These are phyloP conservation scores for Fusarium haematococcum DNA, from an alignment of 2,329 filamentous ascomycete species.

Conservation along the genomic window DNA sequence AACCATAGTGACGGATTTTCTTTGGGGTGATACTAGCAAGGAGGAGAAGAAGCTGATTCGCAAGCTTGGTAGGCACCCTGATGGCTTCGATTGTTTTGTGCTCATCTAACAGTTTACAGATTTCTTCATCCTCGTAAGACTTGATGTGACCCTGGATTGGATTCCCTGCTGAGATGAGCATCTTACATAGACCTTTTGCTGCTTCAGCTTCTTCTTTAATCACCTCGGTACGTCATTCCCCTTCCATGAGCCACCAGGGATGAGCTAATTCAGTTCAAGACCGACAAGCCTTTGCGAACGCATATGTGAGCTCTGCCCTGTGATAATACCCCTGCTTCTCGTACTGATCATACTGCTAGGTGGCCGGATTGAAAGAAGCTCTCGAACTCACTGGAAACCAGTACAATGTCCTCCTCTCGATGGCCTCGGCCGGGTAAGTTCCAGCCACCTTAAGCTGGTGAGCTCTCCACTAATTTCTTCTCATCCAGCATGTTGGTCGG, in stretches of 20 bases:
- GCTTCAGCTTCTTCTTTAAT: constrained; percentile 36
- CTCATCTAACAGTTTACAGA: constrained; percentile 22
- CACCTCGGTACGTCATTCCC: constrained; percentile 12
- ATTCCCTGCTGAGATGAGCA: background rate
- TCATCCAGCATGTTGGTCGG: constrained; percentile 56
- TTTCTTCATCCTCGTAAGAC: constrained; percentile 48
- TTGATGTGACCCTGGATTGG: fast-evolving
- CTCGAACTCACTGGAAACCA: constrained; percentile 56
- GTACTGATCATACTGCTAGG: constrained; percentile 24
- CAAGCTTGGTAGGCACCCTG: constrained; percentile 18
- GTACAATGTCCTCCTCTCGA: constrained; percentile 46
- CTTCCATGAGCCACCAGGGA: fast-evolving
- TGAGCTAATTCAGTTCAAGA: background rate
- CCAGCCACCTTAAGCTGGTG: fast-evolving
- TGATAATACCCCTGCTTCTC: fast-evolving
- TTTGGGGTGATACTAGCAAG: constrained; percentile 30
- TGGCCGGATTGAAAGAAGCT: constrained; percentile 58
- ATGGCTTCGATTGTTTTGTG: background rate
- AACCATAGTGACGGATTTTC: constrained; percentile 17
- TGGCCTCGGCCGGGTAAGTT: constrained; percentile 47
- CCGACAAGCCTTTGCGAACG: constrained; percentile 31
- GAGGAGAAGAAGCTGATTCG: constrained; percentile 34
- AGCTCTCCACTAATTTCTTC: background rate
- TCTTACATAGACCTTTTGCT: constrained; percentile 11
- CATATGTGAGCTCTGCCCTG: constrained; percentile 14